Evolutionary conservation across 208 protist genomes (phyloP).

Genomic region (Wallacemonas rigidus): DNA sequence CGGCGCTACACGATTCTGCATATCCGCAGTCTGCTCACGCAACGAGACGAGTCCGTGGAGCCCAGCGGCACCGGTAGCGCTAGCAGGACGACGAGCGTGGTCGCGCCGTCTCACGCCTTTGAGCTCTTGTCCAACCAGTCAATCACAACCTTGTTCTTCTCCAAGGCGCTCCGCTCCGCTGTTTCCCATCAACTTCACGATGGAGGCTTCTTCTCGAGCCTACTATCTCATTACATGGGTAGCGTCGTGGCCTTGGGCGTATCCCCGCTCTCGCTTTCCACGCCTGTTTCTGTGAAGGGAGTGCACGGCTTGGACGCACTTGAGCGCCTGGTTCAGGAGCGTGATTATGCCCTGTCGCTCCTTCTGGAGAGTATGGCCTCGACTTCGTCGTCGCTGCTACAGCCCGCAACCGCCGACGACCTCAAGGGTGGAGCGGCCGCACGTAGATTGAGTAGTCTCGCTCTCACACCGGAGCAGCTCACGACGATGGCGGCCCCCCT

Average conservation of each 20-base stretch:
- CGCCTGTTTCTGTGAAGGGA: constrained; percentile 8
- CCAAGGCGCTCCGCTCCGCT: constrained; percentile 23
- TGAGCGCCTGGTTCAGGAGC: background rate
- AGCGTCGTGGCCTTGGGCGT: constrained; percentile 26
- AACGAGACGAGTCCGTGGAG: background rate
- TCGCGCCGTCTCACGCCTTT: constrained; percentile 11
- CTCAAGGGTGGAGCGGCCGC: constrained; percentile 2
- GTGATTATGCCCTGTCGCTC: constrained; percentile 19
- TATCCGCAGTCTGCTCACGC: constrained; percentile 11
- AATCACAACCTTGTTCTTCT: constrained; percentile 28
- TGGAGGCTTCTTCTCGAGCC: constrained; percentile 27
- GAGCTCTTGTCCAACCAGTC: constrained; percentile 9
- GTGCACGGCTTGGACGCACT: background rate
- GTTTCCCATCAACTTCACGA: constrained; percentile 26
- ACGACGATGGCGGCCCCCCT: constrained; percentile 17
- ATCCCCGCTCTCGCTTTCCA: constrained; percentile 2
- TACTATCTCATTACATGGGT: constrained; percentile 33
- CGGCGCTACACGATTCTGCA: constrained; percentile 40
- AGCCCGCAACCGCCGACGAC: constrained; percentile 17
- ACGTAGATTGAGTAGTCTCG: background rate
- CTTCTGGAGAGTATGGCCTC: constrained; percentile 26
- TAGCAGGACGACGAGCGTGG: background rate
- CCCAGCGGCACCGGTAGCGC: background rate
- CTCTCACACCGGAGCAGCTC: constrained; percentile 7
- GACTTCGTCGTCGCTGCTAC: background rate